Percentiles rank a stretch among this genome's conserved stretches.
These are phyloP conservation scores for Puccinia novopanici DNA, from an alignment of 1,284 basidiomycete genomes.

Conservation along the genomic window DNA sequence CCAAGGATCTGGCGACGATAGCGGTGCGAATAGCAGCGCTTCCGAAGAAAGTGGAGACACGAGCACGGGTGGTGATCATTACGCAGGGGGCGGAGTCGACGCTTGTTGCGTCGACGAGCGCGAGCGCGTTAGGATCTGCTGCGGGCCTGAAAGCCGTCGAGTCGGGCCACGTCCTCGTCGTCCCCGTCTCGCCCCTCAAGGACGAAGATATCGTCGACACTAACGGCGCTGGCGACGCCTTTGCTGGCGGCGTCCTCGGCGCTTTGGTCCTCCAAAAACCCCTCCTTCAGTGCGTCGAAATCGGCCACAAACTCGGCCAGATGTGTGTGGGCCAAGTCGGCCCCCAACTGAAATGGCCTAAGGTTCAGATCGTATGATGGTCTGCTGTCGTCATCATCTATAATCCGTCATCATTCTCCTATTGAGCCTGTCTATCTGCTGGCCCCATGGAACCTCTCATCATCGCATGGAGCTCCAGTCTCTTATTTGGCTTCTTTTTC, in stretches of 20 bases:
- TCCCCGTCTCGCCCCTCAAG: conserved; percentile 68
- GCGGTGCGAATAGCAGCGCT: conserved; percentile 72
- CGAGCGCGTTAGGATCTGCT: conserved; percentile 62
- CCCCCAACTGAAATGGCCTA: conserved; percentile 56
- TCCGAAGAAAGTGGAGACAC: conserved; percentile 69
- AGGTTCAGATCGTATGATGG: conserved; percentile 31
- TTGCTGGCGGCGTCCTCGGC: conserved; percentile 94
- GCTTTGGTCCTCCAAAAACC: conserved; percentile 78
- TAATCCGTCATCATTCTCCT: no score
- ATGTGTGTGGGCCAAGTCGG: conserved; percentile 85
- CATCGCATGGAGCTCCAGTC: no score
- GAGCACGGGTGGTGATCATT: conserved; percentile 81
- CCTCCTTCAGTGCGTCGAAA: conserved; percentile 76
- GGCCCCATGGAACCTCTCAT: no score
- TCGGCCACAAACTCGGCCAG: conserved; percentile 83
- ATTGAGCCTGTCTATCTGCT: no score
- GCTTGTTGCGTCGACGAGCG: conserved; percentile 70
- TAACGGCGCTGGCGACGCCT: conserved; percentile 98
- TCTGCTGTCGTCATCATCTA: no score
- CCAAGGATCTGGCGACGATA: conserved; percentile 70
- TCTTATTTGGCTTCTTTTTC: no score
- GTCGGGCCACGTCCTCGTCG: conserved; percentile 57
- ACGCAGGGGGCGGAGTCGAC: conserved; percentile 86
- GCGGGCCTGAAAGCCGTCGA: conserved; percentile 17
- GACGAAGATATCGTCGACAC: conserved; percentile 86